Percentiles rank a stretch among this genome's conserved stretches.
Conservation (phyloP, 2,329 filamentous ascomycete species). For the Blastomyces percursus region DNA sequence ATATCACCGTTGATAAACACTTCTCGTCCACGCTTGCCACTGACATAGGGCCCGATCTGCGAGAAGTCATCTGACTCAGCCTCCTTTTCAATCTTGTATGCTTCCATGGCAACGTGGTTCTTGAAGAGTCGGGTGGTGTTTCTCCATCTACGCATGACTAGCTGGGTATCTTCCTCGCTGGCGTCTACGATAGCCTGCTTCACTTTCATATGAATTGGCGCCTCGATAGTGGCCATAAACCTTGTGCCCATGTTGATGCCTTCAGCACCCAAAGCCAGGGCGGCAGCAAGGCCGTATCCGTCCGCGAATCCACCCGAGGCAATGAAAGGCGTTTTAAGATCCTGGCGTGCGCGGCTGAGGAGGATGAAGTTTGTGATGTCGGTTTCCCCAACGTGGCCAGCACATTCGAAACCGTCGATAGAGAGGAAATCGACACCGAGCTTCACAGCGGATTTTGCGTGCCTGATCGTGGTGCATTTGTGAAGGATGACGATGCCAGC, state of each 20-base stretch:
- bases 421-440: constrained; percentile 93
- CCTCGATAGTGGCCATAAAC: constrained; percentile 93
- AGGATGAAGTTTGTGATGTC: constrained; percentile 51
- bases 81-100: constrained; percentile 70
- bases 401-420: constrained; percentile 97
- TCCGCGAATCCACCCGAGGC: constrained; percentile 94
- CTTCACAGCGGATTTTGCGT: constrained; percentile 83
- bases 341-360: constrained; percentile 71
- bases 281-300: constrained; percentile 83
- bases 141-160: constrained; percentile 80
- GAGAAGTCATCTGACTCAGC: constrained; percentile 78
- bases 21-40: constrained; percentile 78
- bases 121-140: constrained; percentile 83
- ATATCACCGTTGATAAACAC: constrained; percentile 89
- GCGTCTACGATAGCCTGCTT: constrained; percentile 86
- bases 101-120: constrained; percentile 77
- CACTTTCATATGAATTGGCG: constrained; percentile 84
- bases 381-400: constrained; percentile 50
- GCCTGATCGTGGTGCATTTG: constrained; percentile 95
- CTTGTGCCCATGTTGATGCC: constrained; percentile 98
- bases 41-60: constrained; percentile 77
- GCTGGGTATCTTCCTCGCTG: constrained; percentile 79
- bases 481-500: constrained; percentile 72
- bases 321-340: constrained; percentile 77
- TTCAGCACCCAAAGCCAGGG: constrained; percentile 76